Percentiles rank a stretch among this genome's conserved stretches.
Conservation (phyloP, 768 basidiomycete species). For the Tephrocybe sp. region DNA sequence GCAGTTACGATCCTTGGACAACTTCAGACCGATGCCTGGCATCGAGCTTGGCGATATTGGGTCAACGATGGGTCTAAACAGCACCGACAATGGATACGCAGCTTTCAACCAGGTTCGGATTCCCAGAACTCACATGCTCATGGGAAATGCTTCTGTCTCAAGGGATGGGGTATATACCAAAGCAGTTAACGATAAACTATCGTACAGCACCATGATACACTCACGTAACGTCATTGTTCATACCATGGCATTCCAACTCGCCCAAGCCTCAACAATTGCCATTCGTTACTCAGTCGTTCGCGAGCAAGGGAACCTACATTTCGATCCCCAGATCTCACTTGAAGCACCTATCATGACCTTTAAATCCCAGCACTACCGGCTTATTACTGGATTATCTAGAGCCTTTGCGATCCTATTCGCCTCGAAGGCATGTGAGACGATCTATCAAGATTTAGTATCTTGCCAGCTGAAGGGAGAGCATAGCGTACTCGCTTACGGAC, state of each 20-base stretch:
- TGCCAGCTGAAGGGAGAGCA: slow-evolving; percentile 11
- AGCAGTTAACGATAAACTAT: slow-evolving; percentile 12
- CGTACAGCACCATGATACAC: slow-evolving; percentile 22
- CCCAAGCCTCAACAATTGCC: slow-evolving; percentile 22
- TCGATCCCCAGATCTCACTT: slow-evolving; percentile 5
- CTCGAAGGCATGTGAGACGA: slow-evolving; percentile 7
- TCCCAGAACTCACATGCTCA: slow-evolving; percentile 21
- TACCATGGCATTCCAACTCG: slow-evolving; percentile 20
- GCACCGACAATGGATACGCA: slow-evolving; percentile 24
- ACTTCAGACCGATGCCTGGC: slow-evolving; percentile 19
- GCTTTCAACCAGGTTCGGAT: slow-evolving; percentile 21
- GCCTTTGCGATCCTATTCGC: slow-evolving; percentile 20
- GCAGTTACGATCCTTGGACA: slow-evolving; percentile 21
- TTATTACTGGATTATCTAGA: slow-evolving; percentile 16
- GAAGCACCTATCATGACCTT: slow-evolving; percentile 19
- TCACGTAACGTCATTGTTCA: slow-evolving; percentile 14
- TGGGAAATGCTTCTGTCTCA: slow-evolving; percentile 17
- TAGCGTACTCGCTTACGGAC: slow-evolving; percentile 11
- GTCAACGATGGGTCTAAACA: slow-evolving; percentile 20
- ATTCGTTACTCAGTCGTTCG: slow-evolving; percentile 24
- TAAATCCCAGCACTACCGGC: slow-evolving; percentile 22
- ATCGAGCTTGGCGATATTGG: slow-evolving; percentile 25
- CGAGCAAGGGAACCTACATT: slow-evolving; percentile 22
- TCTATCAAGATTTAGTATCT: slow-evolving; percentile 14
- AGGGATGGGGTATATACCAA: slow-evolving; percentile 19